Evolutionary conservation across 371 early-diverging fungal genomes (phyloP), one percentile per base, ranked within the genome.

Genomic region (Mucor velutinosus): DNA sequence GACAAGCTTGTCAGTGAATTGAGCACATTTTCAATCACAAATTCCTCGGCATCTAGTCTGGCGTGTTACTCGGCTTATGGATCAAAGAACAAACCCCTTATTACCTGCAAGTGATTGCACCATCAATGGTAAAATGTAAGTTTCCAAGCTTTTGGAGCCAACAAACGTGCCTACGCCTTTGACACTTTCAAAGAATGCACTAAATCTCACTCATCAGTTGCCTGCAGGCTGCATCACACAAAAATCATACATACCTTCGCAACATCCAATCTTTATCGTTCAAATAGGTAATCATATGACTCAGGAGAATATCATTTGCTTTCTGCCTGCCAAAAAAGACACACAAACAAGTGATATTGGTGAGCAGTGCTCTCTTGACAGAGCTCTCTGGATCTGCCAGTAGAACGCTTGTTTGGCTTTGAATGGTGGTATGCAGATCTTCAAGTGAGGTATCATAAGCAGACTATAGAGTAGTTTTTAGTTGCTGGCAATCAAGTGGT

Each of bases 201-300:
- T 93, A 57, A 29, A 19, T 43, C 1, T 8, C 14, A 51, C 51
- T 11, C 8, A 11, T 45, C 17, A 45, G 8, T 43, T 7, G 25
- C 5, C 10, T 12, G 25, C 4, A 23, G 8, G 7, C 33, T 33
- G 33, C 12, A 25, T 25, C 25, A 14, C 37, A 14, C 37, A 25
- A 1, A 7, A 7, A 8, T 7, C 12, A 21, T 51, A 21, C 23
- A 10, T 78, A 91, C 93, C 92, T 88, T 80, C 97, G 83, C 49
- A 97, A 77, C 84, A 89, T 89, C 96, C 95, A 95, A 65, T 97
- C 97, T 29, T 88, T 84, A 58, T 95, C 97, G 74, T 97, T 97
- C 51, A 97, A 81, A 65, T 95, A 97, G 0, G 97, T 97, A 65
- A 97, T 96, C 87, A 95, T 92, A 79, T 97, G 97, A 56, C 90